Evolutionary conservation across 768 basidiomycete species (phyloP).

Genomic region (Sutorius australiensis): DNA sequence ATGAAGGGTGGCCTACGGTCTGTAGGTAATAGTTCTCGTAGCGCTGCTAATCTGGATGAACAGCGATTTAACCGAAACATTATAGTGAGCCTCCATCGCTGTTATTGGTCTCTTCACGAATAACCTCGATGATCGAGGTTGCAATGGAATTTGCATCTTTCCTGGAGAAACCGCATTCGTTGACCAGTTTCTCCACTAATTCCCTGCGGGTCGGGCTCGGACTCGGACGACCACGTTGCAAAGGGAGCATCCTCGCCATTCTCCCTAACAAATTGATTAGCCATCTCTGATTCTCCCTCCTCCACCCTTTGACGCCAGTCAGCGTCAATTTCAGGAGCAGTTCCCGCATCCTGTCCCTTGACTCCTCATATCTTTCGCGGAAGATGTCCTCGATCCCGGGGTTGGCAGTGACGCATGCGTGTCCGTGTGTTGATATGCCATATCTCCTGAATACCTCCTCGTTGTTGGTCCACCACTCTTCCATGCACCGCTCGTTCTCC

Average conservation of each 20-base stretch:
- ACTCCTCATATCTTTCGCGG: slow-evolving; percentile 30
- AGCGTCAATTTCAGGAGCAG: slow-evolving; percentile 12
- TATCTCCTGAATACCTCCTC: slow-evolving; percentile 26
- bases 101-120: not conserved
- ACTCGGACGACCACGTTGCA: not conserved
- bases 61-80: not conserved
- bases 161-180: slow-evolving; percentile 17
- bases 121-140: slow-evolving; percentile 17
- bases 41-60: not conserved
- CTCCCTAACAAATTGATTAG: slow-evolving; percentile 17
- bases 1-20: too few relatives aligned
- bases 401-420: slow-evolving; percentile 41
- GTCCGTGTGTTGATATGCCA: slow-evolving; percentile 29
- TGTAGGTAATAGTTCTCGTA: not conserved
- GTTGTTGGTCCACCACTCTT: slow-evolving; percentile 39
- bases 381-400: slow-evolving; percentile 23
- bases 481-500: slow-evolving; percentile 34
- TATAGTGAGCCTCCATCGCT: not conserved
- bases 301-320: slow-evolving; percentile 11
- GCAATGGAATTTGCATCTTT: slow-evolving; percentile 18
- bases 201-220: slow-evolving; percentile 4
- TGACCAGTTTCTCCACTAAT: slow-evolving; percentile 9
- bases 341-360: slow-evolving; percentile 20
- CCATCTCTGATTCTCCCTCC: slow-evolving; percentile 16
- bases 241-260: slow-evolving; percentile 18